Evolutionary conservation across 164 flowering plant species (phyloP), one percentile per base, ranked within the genome.

Genomic region (Stephania japonica): DNA sequence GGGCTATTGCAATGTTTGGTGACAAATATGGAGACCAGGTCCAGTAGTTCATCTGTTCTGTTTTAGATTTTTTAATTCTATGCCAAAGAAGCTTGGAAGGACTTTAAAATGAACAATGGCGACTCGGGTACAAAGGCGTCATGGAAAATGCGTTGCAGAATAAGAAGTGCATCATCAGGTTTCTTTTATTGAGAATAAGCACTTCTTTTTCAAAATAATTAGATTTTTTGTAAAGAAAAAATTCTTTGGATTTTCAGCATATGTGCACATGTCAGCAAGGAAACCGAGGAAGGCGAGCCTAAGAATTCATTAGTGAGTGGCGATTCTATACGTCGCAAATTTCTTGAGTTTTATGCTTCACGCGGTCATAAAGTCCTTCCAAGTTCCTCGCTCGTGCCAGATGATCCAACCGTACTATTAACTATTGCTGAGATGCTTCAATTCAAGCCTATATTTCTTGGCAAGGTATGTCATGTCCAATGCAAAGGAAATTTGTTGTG

Each of bases 391-490:
- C 97, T 94, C 71, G 97, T 92, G 70, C 97, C 99, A n/a, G 97
- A 92, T 74, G 99, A 94, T 81, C 99, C 99, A 24, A 94, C 97
- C 4, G 97, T 94, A 75, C 79, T 94, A 65, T 81, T 94, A 73
- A 94, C 99, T 43, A 92, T 95, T 72, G 99, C 98, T 6, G 98
- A 98, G 70, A 95, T 95, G 99, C 97, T 92, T 83, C 98, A 90
- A 76, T 95, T 95, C 83, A 95, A 95, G 83, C 97, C 97, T 75
- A 87, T 92, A 77, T 95, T 95, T 81, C 97, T 95, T 80, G 99
- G 99, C 72, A 86, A 91, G 89, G 99, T 91, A 77, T 61, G 72
- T 44, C 65, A 8, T n/a, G n/a, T n/a, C n/a, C n/a, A 26, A 21
- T 68, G 56, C 44, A 18, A 26, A 42, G 12, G 16, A n/a, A 14